phyloP scores from a whole-genome alignment of 75 land plant genomes.

The Pseudotsuga menziesii region DNA sequence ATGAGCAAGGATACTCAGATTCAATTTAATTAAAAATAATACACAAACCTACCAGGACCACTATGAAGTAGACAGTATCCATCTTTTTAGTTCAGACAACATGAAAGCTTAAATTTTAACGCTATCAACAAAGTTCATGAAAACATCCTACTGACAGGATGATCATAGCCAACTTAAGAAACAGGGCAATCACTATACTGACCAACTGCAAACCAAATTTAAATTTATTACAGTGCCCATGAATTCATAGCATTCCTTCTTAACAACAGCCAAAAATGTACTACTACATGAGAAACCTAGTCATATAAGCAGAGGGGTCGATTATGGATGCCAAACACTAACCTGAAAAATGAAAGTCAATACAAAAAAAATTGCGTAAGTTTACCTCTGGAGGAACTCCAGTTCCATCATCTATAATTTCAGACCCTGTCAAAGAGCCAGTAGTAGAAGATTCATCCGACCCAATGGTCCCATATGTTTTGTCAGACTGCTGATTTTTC shows the following conservation, averaged over 20 bases:
- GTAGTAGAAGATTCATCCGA: slow-evolving; percentile 25
- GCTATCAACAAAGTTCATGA: too few species aligned
- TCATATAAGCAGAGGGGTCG: neutral
- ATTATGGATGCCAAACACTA: neutral
- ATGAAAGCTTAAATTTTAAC: too few species aligned
- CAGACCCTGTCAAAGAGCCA: slow-evolving; percentile 46
- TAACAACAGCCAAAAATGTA: neutral
- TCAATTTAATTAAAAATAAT: too few species aligned
- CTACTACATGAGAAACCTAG: neutral
- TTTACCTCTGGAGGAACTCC: slow-evolving; percentile 83
- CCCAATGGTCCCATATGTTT: slow-evolving; percentile 20
- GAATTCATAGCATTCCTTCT: neutral
- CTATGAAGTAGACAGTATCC: too few species aligned
- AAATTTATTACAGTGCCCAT: neutral
- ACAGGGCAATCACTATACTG: neutral
- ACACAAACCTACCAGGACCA: too few species aligned
- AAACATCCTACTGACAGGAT: too few species aligned
- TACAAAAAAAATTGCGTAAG: slow-evolving; percentile 51
- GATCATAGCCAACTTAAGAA: too few species aligned
- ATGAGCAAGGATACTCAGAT: too few species aligned
- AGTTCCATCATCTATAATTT: slow-evolving; percentile 44
- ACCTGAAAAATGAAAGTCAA: neutral
- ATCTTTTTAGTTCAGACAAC: too few species aligned
- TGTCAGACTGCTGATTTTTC: slow-evolving; percentile 11
- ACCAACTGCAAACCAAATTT: neutral